A percentile compares a stretch with the other conserved stretches of the same genome.
Evolutionary conservation across 2,329 filamentous ascomycete genomes (phyloP).

Genomic region (Fusarium pilosicola): DNA sequence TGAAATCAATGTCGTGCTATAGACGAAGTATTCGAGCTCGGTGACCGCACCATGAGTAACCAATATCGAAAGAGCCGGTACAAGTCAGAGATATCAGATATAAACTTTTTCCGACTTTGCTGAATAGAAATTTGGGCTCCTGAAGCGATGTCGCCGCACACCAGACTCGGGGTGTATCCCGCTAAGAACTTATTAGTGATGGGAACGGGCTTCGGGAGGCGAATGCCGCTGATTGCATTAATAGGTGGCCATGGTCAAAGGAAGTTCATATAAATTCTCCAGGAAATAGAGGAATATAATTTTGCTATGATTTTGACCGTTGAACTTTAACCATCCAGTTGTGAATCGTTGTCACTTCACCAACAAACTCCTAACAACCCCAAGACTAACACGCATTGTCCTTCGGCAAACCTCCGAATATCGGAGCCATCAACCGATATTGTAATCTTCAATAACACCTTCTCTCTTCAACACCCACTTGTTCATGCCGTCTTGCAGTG

Average conservation of each 20-base stretch:
- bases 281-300: neutral
- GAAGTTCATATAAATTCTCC: neutral
- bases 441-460: slow-evolving; percentile 45
- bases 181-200: slow-evolving; percentile 9
- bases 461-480: slow-evolving; percentile 51
- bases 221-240: slow-evolving; percentile 7
- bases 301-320: too few relatives aligned
- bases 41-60: neutral
- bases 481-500: slow-evolving; percentile 51
- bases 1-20: neutral
- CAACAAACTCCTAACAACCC: slow-evolving; percentile 5
- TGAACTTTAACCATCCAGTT: too few relatives aligned
- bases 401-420: slow-evolving; percentile 31
- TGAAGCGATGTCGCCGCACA: slow-evolving; percentile 5
- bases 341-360: neutral
- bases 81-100: too few relatives aligned
- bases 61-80: neutral
- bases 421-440: slow-evolving; percentile 41
- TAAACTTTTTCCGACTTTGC: neutral
- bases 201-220: slow-evolving; percentile 18
- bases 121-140: neutral
- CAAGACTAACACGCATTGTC: neutral
- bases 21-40: neutral
- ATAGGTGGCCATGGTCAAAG: neutral
- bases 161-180: slow-evolving; percentile 25